Base-by-base conservation (phyloP, 352 stramenopile genomes). In the Phytophthora cryptogea region DNA sequence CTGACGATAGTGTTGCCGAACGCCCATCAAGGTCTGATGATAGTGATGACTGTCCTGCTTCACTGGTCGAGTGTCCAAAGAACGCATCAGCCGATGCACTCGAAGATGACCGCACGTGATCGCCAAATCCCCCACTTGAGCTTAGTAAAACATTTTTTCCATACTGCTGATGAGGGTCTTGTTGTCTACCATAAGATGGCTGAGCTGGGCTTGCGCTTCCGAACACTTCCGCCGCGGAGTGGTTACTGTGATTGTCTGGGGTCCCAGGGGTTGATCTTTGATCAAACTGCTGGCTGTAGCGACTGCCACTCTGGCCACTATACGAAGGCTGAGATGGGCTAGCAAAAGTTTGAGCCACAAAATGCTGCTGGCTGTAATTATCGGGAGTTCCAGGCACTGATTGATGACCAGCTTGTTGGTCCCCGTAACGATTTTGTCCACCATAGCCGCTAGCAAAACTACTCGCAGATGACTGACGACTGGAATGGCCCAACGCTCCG, bases 31-130 rank as follows among this genome's bases (percentile, higher is more conserved):
- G 46, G 39, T 55, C 30, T 2, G 47, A 57, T 5, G 31, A 37
- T 49, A 27, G 30, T 40, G 59, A 55, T 8, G 37, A 46, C 11
- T 14, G 23, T 45, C 16, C 28, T 27, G 7, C 13, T 9, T 14
- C 35, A 1, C 31, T 35, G n/a, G n/a, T 14, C 16, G 54, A 63
- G 0, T n/a, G 53, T n/a, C 62, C 55, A 59, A 74, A 63, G 27
- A 74, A 68, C 45, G 52, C 61, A 48, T 71, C 43, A 28, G 55
- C 45, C 30, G 59, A 63, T 54, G 60, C 55, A 39, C 33, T 66
- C 32, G 55, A 64, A 9, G 56, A 56, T 44, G 66, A 52, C 23
- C 32, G 36, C 23, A 37, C 48, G 37, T 72, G 58, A 8, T 54
- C 41, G 8, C 53, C 49, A 47, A 63, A 54, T 49, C 31, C 31